These are phyloP conservation scores for Fusarium sp. DNA, from an alignment of 2,329 filamentous ascomycete genomes.

Conservation along the genomic window DNA sequence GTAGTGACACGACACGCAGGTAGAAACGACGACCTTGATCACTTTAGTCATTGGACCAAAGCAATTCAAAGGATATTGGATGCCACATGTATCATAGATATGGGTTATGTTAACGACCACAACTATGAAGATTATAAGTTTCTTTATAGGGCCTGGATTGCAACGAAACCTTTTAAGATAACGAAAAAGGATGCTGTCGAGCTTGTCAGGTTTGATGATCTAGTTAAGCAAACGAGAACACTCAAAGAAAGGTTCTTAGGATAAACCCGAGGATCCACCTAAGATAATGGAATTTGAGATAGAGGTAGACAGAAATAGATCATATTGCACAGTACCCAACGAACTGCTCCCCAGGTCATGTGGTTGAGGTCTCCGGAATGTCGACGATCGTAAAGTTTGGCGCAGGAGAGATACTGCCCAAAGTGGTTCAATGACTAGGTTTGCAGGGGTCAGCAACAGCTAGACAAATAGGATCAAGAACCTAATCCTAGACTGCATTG, in stretches of 20 bases:
- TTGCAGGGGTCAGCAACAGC: no score
- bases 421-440: no score
- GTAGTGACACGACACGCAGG: neutral
- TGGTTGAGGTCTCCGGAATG: neutral
- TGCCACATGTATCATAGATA: neutral
- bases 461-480: no score
- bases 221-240: neutral
- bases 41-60: neutral
- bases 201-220: neutral
- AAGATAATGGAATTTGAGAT: no score
- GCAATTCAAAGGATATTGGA: neutral
- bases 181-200: neutral
- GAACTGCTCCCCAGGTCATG: no score
- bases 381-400: neutral
- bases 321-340: no score
- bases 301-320: neutral
- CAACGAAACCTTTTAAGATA: neutral
- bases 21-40: rapidly evolving
- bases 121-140: neutral
- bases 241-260: neutral
- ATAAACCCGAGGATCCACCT: no score
- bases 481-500: no score
- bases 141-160: neutral
- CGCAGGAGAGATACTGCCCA: neutral
- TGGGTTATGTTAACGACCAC: rapidly evolving